Base-by-base conservation (phyloP, 352 stramenopile genomes). In the Thalassiosira hispida region DNA sequence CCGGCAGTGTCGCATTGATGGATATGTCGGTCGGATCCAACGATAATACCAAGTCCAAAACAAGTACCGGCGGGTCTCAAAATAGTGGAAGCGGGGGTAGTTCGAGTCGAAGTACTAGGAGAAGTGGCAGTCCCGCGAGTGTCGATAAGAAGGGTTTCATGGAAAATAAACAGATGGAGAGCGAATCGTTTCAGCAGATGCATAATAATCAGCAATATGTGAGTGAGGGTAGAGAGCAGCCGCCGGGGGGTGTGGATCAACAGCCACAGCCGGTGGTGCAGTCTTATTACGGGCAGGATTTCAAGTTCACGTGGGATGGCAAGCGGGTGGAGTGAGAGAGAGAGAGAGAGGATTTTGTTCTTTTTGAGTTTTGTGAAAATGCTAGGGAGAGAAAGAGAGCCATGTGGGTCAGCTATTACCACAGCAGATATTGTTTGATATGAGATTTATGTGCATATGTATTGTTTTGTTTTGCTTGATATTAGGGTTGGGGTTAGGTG, bases 11-110 rank as follows among this genome's bases (percentile, higher is more conserved):
- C 8, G 60, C 42, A 38, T 52, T 67, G 14, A 67, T 81, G 64
- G 73, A 81, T 20, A 67, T 68, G 29, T 66, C 42, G 11, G 59
- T 76, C 0, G 61, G 61, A 23, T 68, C 61, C 46, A 29, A 33
- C 22, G 64, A 25, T 61, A 57, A 25, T 57, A 8, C 4, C 49
- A 38, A 40, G 29, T 11, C 12, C 14, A 44, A 40, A 16, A 23
- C n/a, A 0, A 49, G 61, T 25, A 60, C 44, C 31, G 42, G 42
- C 3, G 49, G 42, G 42, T 8, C 22, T 63, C 12, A 46, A n/a
- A 7, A 38, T 27, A 78, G 23, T 55, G 20, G 31, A 16, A 68
- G 33, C 2, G 23, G 70, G 53, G 38, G 70, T 22, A 60, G 29
- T 42, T 67, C 29, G 16, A 57, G 44, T 49, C 67, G 55, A 44